phyloP scores from a whole-genome alignment of 106 monocot genomes.

The Allium sativum region DNA sequence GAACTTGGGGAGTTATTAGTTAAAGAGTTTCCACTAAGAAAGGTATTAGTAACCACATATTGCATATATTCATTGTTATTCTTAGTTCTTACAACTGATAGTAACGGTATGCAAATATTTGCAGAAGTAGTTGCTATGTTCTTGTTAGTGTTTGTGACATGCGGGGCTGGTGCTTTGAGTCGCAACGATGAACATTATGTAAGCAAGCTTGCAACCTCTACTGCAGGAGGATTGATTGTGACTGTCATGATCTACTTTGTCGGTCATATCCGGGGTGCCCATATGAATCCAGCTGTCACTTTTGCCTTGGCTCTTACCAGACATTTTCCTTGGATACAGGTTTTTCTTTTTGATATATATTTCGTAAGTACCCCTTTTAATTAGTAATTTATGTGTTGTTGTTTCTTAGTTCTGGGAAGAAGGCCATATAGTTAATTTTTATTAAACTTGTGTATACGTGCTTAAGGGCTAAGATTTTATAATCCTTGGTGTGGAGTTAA shows the following conservation, averaged over 20 bases:
- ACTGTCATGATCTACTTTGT: slow-evolving; percentile 62
- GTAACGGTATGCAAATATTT: slow-evolving; percentile 24
- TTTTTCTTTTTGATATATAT: background rate
- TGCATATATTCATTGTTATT: no score
- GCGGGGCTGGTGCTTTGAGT: slow-evolving; percentile 40
- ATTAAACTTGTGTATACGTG: no score
- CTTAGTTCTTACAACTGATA: no score
- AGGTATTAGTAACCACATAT: no score
- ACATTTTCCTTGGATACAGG: slow-evolving; percentile 70
- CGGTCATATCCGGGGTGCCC: slow-evolving; percentile 55
- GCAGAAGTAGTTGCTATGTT: slow-evolving; percentile 46
- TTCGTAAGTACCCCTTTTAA: no score
- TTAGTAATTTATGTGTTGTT: no score
- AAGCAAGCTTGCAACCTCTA: slow-evolving; percentile 42
- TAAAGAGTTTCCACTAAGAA: no score
- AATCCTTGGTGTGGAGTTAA: no score
- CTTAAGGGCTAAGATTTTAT: no score
- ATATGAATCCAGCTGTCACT: slow-evolving; percentile 66
- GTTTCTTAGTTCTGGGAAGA: no score
- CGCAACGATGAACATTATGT: slow-evolving; percentile 9
- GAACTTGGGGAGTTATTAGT: no score
- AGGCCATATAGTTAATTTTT: no score
- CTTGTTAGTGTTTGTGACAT: slow-evolving; percentile 51
- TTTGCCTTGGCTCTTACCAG: slow-evolving; percentile 39
- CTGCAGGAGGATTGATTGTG: slow-evolving; percentile 50